Evolutionary conservation across 1,284 basidiomycete genomes (phyloP).

Genomic region (Fomitopsis schrenkii): DNA sequence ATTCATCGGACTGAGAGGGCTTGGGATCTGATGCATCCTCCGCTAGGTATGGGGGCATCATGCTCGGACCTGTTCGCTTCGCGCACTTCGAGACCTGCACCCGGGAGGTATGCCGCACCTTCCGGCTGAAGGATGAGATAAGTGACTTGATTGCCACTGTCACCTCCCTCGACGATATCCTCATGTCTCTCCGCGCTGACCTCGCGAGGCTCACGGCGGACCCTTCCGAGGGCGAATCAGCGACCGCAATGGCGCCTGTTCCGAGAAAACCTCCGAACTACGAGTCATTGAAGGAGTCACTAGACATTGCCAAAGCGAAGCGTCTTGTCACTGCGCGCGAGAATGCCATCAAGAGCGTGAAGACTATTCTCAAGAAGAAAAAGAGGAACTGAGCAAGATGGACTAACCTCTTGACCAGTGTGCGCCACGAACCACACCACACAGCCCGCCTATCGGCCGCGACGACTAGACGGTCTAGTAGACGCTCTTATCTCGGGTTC

Average conservation of each 20-base stretch:
- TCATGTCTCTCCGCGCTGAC: constrained; percentile 51
- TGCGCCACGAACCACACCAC: too few relatives aligned
- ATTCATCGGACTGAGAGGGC: not conserved
- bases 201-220: constrained; percentile 28
- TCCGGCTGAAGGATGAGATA: constrained; percentile 63
- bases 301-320: constrained; percentile 42
- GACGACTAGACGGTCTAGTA: constrained; percentile 36
- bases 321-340: constrained; percentile 45
- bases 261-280: constrained; percentile 34
- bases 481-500: too few relatives aligned
- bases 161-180: constrained; percentile 55
- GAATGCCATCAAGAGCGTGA: constrained; percentile 35
- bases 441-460: too few relatives aligned
- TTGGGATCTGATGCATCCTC: not conserved
- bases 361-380: constrained; percentile 18
- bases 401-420: not conserved
- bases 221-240: not conserved
- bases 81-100: constrained; percentile 74
- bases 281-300: constrained; percentile 28
- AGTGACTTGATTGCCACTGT: constrained; percentile 55
- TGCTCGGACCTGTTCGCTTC: constrained; percentile 71
- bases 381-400: not conserved
- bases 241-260: not conserved
- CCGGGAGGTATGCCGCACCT: constrained; percentile 63
- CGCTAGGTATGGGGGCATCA: constrained; percentile 72